Base-by-base conservation (phyloP, 2,329 filamentous ascomycete species). In the Cladophialophora bantiana region DNA sequence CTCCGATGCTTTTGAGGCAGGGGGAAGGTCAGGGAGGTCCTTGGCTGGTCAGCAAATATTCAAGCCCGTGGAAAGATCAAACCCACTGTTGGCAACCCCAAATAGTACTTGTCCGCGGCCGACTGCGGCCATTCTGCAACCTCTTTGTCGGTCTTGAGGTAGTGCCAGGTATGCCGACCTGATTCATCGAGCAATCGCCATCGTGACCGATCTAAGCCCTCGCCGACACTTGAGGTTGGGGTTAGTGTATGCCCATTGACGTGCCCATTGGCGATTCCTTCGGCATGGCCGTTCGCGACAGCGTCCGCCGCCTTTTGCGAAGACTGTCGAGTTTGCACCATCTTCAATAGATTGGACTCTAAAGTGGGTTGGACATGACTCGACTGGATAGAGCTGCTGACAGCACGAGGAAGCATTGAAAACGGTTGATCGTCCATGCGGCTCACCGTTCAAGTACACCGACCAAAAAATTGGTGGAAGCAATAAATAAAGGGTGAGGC, bases 141-240 rank as follows among this genome's bases (percentile, higher is more conserved):
- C 63, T 91, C 88, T 66, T 92, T 84, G 62, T 95, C 90, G 9
- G 87, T 86, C 69, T 86, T 81, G 2, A 99, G 82, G 76, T 98
- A 99, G 74, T 95, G 91, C 95, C 95, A 99, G 59, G 92, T 97
- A 74, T 97, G 93, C 63, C 91, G 86, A 57, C 95, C 94, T 59
- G 87, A 85, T 67, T 96, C 92, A 75, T 96, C 90, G 68, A 88
- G 86, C 15, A 98, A 81, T 68, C 95, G 87, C 95, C 95, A 99
- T 78, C 91, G 85, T 7, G 88, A 86, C 71, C 87, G 87, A 78
- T 99, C 94, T 4, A 93, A 97, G 75, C 86, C 88, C 45, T 76
- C 67, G 26, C 26, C 26, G 42, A 26, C 31, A 18, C 10, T 34
- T 35, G 52, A 18, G 15, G 55, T 38, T 35, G 52, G n/a, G 20